Evolutionary conservation across 805 yeast genomes (phyloP), one percentile per base, ranked within the genome.

Genomic region (Yamadazyma laniorum): DNA sequence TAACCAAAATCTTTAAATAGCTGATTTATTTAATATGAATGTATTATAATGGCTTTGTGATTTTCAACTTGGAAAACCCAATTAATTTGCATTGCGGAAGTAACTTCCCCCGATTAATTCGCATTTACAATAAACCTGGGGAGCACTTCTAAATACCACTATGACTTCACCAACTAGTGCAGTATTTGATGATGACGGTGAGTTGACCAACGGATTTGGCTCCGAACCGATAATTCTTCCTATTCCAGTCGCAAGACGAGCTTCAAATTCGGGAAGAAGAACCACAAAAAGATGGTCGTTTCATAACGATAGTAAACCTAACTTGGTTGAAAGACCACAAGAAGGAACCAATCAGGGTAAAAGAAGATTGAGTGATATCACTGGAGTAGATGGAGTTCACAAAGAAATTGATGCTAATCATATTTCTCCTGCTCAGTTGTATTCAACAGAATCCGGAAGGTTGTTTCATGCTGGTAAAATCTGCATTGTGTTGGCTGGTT

Each of bases 381-480:
- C 67, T 8, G 65, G 67, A 3, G 53, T 58, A 31, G 74, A 68
- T 43, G 87, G 82, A 32, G 87, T 87, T 23, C 96, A 88, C 54
- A 73, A 74, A 27, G 67, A 70, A 25, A 67, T 80, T 14, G 74
- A 78, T 26, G 75, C 80, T 17, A 72, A 74, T 45, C 82, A 82
- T 52, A 77, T 85, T 13, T 82, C 93, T 2, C 96, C 97, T 1
- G 97, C 95, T 0, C 99, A 91, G 62, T 67, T 90, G 31, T 91
- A 91, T 59, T 82, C 95, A 9, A 91, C 98, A 0, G 96, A 88
- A 41, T 79, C 90, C 0, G 99, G 99, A 0, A 76, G 88, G 47
- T 70, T 93, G 51, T 93, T 87, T 65, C 98, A 93, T 54, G 98
- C 99, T 4, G 99, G 99, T 3, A 85, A 87, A 52, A 80, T 93